Base-by-base conservation (phyloP, 768 basidiomycete species). In the Tylopilus subfusipes region DNA sequence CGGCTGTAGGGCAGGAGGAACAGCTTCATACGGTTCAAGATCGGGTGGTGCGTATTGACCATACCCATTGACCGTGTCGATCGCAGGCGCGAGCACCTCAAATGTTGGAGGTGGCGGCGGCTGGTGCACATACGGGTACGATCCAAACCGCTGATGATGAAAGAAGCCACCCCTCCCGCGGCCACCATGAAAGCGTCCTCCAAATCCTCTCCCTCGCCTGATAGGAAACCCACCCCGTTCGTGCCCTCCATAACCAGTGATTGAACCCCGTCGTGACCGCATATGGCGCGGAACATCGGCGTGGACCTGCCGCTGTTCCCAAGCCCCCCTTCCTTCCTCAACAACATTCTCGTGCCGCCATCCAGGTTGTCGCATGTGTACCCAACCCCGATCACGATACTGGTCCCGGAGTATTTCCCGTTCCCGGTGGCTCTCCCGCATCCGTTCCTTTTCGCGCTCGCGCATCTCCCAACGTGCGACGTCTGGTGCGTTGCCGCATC, bases 111-210 rank as follows among this genome's bases (percentile, higher is more conserved):
- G 53, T 0, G 54, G 63, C 0, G 52, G 60, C 2, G 53, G 54
- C 2, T 65, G 65, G 6, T 72, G 72, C 13, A 61, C 12, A 70
- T 65, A 49, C 62, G 64, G 42, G 46, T 72, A 72, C 5, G 75
- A 72, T 12, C 64, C 66, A 40, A 63, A 67, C 18, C 61, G 69
- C 5, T 62, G 73, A 39, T 67, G 71, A 40, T 74, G 75, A 50
- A 52, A 55, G 38, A 69, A 71, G 31, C 66, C 67, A 0, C 68
- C 69, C 21, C 73, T 69, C 12, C 55, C 58, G n/a, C 76, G 69
- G 7, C 74, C 68, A 33, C 68, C 70, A 44, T 70, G 70, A 43
- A 71, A 72, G 12, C 72, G 67, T 9, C 79, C 76, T 39, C 74
- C 61, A 49, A 68, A 71, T 19, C 59, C 73, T 45, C 76, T 71